These are phyloP conservation scores for Mortierella sp. DNA, from an alignment of 371 early-diverging fungal species.

Conservation along the genomic window DNA sequence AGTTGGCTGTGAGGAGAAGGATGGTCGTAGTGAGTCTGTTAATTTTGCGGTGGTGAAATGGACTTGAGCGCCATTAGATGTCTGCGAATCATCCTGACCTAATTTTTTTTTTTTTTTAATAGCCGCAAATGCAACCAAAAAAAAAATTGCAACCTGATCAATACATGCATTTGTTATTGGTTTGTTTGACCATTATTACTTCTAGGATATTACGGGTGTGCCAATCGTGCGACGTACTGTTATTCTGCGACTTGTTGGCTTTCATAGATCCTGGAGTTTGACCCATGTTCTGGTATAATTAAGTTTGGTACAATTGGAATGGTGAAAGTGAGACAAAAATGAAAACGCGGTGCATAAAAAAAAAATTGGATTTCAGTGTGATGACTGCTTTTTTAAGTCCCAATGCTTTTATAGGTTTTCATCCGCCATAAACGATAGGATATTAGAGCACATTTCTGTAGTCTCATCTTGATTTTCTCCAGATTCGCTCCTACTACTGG, in stretches of 20 bases:
- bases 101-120: not conserved
- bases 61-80: not conserved
- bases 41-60: constrained; percentile 10
- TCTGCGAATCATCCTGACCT: constrained; percentile 6
- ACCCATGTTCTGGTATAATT: not conserved
- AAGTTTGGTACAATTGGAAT: not conserved
- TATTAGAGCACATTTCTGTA: constrained; percentile 20
- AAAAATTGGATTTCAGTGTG: not conserved
- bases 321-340: not conserved
- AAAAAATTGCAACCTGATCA: not conserved
- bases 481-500: not conserved
- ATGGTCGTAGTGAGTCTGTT: constrained; percentile 8
- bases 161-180: not conserved
- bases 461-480: constrained; percentile 2
- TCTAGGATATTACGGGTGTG: not conserved
- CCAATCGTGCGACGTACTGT: not conserved
- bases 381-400: not conserved
- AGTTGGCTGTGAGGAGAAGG: not conserved
- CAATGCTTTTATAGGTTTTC: constrained; percentile 7
- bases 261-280: constrained; percentile 3
- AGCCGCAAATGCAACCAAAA: no score
- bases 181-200: not conserved
- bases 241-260: not conserved
- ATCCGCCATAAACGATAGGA: not conserved
- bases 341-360: not conserved